A percentile compares a stretch with the other conserved stretches of the same genome.
phyloP scores from a whole-genome alignment of 371 early-diverging fungal genomes.

The Choanephora cucurbitarum region DNA sequence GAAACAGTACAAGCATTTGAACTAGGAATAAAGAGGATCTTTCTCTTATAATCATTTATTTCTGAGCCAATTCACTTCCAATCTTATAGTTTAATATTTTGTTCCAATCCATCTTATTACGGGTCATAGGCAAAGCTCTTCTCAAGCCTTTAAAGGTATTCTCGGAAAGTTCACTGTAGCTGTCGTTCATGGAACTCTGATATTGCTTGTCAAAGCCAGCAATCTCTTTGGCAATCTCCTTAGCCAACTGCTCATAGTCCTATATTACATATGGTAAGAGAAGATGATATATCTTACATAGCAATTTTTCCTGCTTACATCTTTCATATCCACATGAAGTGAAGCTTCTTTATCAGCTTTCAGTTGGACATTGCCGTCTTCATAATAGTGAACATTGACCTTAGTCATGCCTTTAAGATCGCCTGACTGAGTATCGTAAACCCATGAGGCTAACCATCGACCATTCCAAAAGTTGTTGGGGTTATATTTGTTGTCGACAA shows the following conservation, averaged over 20 bases:
- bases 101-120: conserved; percentile 93
- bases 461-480: conserved; percentile 96
- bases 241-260: conserved; percentile 55
- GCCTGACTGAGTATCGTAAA: conserved; percentile 54
- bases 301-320: conserved; percentile 19
- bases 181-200: conserved; percentile 83
- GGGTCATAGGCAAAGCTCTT: conserved; percentile 89
- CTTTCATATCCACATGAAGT: conserved; percentile 25
- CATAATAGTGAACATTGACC: conserved; percentile 94
- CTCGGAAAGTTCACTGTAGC: conserved; percentile 78
- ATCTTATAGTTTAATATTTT: conserved; percentile 68
- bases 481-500: conserved; percentile 90
- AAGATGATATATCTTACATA: conserved; percentile 22
- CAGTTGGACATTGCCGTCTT: conserved; percentile 98
- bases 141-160: conserved; percentile 90
- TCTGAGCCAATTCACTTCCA: conserved; percentile 54
- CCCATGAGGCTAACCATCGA: conserved; percentile 88
- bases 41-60: no score
- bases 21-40: no score
- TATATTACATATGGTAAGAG: conserved; percentile 18
- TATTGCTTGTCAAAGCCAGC: conserved; percentile 75
- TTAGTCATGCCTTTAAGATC: conserved; percentile 72
- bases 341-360: conserved; percentile 71
- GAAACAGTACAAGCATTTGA: no score
- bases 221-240: conserved; percentile 65